A percentile compares a stretch with the other conserved stretches of the same genome.
phyloP scores from a whole-genome alignment of 192 early-diverging fungal species.

The Coemansia sp. region DNA sequence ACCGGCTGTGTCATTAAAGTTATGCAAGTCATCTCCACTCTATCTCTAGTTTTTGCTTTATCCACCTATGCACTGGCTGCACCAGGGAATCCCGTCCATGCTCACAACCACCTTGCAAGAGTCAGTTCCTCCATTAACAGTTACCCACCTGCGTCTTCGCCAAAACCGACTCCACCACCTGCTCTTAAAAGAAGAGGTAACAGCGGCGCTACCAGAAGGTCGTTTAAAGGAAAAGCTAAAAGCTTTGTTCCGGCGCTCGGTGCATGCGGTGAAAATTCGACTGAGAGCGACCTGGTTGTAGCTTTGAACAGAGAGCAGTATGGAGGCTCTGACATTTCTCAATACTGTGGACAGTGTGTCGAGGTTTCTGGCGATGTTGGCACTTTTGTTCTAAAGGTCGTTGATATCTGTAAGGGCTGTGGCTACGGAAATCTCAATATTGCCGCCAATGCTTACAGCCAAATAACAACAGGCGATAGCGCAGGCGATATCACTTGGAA shows the following conservation, averaged over 20 bases:
- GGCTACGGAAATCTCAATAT: constrained; percentile 50
- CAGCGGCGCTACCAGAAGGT: background rate
- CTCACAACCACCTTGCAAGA: background rate
- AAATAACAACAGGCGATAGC: constrained; percentile 28
- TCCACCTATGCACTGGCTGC: background rate
- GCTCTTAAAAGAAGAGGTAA: background rate
- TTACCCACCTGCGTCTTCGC: background rate
- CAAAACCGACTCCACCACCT: background rate
- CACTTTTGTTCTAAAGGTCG: constrained; percentile 51
- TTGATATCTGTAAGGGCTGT: constrained; percentile 59
- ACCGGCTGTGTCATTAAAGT: background rate
- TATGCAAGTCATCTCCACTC: background rate
- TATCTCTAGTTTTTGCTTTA: background rate
- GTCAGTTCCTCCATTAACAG: background rate
- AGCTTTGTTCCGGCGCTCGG: constrained; percentile 26
- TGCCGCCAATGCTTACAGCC: constrained; percentile 47
- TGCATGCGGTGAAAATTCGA: constrained; percentile 21
- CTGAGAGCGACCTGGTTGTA: constrained; percentile 25
- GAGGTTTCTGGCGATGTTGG: constrained; percentile 52
- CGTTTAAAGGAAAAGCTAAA: constrained; percentile 22
- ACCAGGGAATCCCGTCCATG: background rate
- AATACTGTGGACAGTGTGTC: constrained; percentile 48
- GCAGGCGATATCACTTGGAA: constrained; percentile 46
- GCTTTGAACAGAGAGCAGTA: constrained; percentile 56
- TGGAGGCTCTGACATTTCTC: constrained; percentile 34